These are phyloP conservation scores for Orbilia ellipsospora DNA, from an alignment of 2,329 filamentous ascomycete genomes.

Conservation along the genomic window DNA sequence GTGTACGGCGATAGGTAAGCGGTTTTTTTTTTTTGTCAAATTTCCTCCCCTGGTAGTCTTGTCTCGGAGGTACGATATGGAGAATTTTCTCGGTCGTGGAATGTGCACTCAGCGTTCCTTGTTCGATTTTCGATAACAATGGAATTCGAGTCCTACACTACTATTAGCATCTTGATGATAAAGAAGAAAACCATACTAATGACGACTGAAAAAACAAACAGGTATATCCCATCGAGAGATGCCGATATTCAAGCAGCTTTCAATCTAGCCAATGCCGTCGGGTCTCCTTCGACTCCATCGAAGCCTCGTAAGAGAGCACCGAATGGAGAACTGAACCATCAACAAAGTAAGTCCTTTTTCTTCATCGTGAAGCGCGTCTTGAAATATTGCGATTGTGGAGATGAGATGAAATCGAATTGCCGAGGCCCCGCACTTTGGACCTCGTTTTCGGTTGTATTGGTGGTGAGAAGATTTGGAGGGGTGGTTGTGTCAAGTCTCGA, in stretches of 20 bases:
- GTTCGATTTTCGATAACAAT: background rate
- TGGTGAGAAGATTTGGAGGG: background rate
- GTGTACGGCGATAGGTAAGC: slow-evolving; percentile 55
- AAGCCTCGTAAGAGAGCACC: slow-evolving; percentile 84
- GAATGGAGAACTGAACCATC: slow-evolving; percentile 91
- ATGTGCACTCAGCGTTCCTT: background rate
- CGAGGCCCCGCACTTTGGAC: slow-evolving; percentile 17
- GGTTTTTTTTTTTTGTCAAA: background rate
- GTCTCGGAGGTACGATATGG: slow-evolving; percentile 1
- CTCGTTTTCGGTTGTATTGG: background rate
- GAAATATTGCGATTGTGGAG: slow-evolving; percentile 2
- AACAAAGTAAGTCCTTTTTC: slow-evolving; percentile 75
- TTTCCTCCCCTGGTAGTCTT: background rate
- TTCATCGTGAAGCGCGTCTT: slow-evolving; percentile 12
- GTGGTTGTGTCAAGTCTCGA: slow-evolving; percentile 20
- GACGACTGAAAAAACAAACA: slow-evolving; percentile 62
- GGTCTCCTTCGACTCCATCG: slow-evolving; percentile 89
- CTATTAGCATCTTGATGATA: slow-evolving; percentile 10
- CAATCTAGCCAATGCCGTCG: slow-evolving; percentile 89
- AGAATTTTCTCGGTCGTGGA: background rate
- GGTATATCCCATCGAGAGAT: slow-evolving; percentile 93
- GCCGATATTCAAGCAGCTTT: slow-evolving; percentile 95
- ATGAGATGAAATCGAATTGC: background rate
- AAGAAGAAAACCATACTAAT: slow-evolving; percentile 1
- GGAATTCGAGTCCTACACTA: background rate